These are phyloP conservation scores for Cyathus striatus DNA, from an alignment of 768 basidiomycete genomes.

Conservation along the genomic window DNA sequence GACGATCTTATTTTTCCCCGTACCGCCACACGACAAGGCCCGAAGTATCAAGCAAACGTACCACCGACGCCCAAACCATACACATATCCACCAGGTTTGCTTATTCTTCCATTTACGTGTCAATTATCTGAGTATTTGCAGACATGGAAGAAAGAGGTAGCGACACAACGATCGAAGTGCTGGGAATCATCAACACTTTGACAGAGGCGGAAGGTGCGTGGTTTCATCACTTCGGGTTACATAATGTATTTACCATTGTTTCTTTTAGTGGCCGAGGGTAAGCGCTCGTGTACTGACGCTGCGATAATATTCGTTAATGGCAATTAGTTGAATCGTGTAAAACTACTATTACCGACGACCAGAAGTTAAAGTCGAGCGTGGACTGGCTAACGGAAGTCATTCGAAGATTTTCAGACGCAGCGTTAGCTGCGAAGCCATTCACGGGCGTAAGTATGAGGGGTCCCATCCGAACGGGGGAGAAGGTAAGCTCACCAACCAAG, in stretches of 20 bases:
- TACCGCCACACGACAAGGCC: constrained; percentile 84
- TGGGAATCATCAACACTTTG: constrained; percentile 61
- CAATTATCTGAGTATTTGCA: constrained; percentile 10
- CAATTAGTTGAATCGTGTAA: constrained; percentile 64
- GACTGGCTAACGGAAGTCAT: constrained; percentile 81
- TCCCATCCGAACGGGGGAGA: constrained; percentile 46
- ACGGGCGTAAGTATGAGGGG: constrained; percentile 61
- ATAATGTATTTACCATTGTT: constrained; percentile 13
- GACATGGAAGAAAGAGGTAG: constrained; percentile 64
- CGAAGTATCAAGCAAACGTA: constrained; percentile 75
- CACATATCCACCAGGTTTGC: constrained; percentile 32
- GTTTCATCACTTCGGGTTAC: constrained; percentile 12
- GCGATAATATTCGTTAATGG: too few relatives aligned
- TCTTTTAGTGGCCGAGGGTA: constrained; percentile 53
- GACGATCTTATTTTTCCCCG: constrained; percentile 97
- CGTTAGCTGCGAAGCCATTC: constrained; percentile 49
- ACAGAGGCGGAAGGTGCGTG: constrained; percentile 63
- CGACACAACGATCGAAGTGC: constrained; percentile 68
- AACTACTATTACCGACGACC: constrained; percentile 46
- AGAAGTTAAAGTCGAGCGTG: constrained; percentile 51
- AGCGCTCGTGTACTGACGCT: too few relatives aligned
- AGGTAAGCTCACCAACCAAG: too few relatives aligned
- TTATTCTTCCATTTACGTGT: background rate
- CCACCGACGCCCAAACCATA: constrained; percentile 39
- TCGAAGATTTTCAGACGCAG: constrained; percentile 67